Base-by-base conservation (phyloP, 345 rosid species). In the Carallia brachiata region DNA sequence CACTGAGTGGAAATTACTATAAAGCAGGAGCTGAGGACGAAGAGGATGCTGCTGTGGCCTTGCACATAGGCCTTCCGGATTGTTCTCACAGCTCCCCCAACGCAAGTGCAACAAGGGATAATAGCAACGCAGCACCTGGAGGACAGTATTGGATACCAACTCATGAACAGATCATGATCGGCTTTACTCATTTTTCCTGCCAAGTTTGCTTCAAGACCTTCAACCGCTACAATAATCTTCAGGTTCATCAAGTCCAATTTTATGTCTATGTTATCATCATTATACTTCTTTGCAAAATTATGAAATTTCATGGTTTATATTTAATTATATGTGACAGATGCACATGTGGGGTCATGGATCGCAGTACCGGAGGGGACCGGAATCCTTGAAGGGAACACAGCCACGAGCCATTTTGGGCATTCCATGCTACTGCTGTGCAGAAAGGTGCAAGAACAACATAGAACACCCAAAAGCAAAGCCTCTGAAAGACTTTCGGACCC, bases 291-390 rank as follows among this genome's bases (percentile, higher is more conserved):
- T 4, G 18, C 5, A 10, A 28, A 5, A 59, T 59, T 32, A 32
- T 16, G 18, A 9, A 18, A 12, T 58, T 28, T 15, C 28, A 16
- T 5, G 6, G 44, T 18, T n/a, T 10, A n/a, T 66, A n/a, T 19
- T 56, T 55, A 23, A 17, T 55, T 55, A 23, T 36, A 55, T 2
- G 23, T 36, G 61, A 66, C 79, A 86, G 96, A 93, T 93, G 96
- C 98, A 90, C 78, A 85, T 90, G 93, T 93, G 98, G 98, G 97
- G 97, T 3, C 98, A 93, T 44, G 93, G 97, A 69, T 90, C 97
- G 36, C 92, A 90, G 65, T 90, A 89, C 67, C 80, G 98, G 1
- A 82, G 79, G 72, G 95, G 98, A 8, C 85, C 97, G 0, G 90
- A 87, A 50, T 90, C 93, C 1, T 78, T 90, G 6, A 90, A 82